Percentiles rank a stretch among this genome's conserved stretches.
Evolutionary conservation across 352 stramenopile species (phyloP).

Genomic region (Globisporangium acanthophoron): DNA sequence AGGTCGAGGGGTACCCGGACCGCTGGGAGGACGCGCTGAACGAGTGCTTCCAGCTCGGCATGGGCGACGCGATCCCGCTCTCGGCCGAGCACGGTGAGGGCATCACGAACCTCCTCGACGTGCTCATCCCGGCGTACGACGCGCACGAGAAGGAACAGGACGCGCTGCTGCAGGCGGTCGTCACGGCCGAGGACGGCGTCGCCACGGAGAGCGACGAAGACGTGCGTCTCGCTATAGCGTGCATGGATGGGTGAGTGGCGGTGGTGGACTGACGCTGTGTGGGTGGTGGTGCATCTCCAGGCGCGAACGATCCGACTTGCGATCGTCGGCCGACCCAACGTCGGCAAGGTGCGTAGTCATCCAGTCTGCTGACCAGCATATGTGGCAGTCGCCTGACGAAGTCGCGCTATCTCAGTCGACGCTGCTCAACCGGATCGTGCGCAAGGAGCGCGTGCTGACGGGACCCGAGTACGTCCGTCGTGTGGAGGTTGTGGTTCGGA

Average conservation of each 20-base stretch:
- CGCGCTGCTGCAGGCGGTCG: slow-evolving; percentile 14
- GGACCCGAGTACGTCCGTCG: slow-evolving; percentile 59
- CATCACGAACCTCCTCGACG: slow-evolving; percentile 57
- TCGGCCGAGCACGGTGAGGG: slow-evolving; percentile 79
- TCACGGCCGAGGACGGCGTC: slow-evolving; percentile 11
- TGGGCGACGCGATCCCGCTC: slow-evolving; percentile 60
- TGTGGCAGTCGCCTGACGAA: not conserved
- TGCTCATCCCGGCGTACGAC: slow-evolving; percentile 70
- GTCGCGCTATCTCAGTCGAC: slow-evolving; percentile 32
- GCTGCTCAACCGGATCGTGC: slow-evolving; percentile 77
- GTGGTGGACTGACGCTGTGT: slow-evolving; percentile 2
- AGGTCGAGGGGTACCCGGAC: slow-evolving; percentile 62
- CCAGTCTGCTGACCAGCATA: too few relatives aligned
- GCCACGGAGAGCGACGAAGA: slow-evolving; percentile 41
- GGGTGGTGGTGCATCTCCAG: slow-evolving; percentile 15
- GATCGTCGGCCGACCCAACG: slow-evolving; percentile 75
- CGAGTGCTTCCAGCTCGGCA: slow-evolving; percentile 71
- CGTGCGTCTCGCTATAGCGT: slow-evolving; percentile 22
- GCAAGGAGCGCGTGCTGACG: slow-evolving; percentile 74
- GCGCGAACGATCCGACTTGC: slow-evolving; percentile 64
- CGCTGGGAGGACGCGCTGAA: slow-evolving; percentile 67
- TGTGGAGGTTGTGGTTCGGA: too few relatives aligned
- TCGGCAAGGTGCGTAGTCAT: slow-evolving; percentile 39
- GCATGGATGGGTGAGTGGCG: not conserved
- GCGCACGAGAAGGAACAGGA: slow-evolving; percentile 52